Evolutionary conservation across 148 eudicot genomes (phyloP).

Genomic region (Rhododendron henanense): DNA sequence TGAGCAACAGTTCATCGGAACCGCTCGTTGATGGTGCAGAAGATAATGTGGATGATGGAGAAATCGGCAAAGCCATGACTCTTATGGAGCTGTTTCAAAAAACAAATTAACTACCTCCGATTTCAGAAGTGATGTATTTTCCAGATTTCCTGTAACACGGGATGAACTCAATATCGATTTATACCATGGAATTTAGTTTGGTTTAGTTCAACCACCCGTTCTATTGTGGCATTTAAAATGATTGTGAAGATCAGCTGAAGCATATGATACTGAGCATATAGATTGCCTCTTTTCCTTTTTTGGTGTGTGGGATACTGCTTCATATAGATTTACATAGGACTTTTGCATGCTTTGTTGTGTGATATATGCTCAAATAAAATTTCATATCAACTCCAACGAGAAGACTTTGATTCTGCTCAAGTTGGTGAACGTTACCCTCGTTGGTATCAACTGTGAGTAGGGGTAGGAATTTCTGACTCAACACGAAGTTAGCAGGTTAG

Average conservation of each 20-base stretch:
- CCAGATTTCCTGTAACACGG: not conserved
- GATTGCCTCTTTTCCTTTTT: not conserved
- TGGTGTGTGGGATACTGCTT: not conserved
- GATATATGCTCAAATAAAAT: not conserved
- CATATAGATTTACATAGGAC: not conserved
- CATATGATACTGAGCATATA: not conserved
- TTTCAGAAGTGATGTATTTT: not conserved
- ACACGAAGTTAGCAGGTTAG: too few relatives aligned
- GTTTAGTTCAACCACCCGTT: not conserved
- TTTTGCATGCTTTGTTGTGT: not conserved
- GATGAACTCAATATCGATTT: not conserved
- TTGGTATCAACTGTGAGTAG: not conserved
- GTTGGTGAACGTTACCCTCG: not conserved
- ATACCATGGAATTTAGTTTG: not conserved
- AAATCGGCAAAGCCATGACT: slow-evolving; percentile 28
- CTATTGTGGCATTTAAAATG: not conserved
- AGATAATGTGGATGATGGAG: slow-evolving; percentile 16
- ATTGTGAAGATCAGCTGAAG: not conserved
- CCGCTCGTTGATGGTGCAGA: slow-evolving; percentile 13
- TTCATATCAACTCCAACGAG: not conserved
- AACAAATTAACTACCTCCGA: slow-evolving; percentile 18
- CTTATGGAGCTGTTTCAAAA: slow-evolving; percentile 62
- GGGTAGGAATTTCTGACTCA: too few relatives aligned
- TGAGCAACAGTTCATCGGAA: slow-evolving; percentile 11
- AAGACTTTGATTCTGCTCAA: not conserved